Evolutionary conservation across 306 rosid genomes (phyloP), one percentile per base, ranked within the genome.

Genomic region (Delonix regia): DNA sequence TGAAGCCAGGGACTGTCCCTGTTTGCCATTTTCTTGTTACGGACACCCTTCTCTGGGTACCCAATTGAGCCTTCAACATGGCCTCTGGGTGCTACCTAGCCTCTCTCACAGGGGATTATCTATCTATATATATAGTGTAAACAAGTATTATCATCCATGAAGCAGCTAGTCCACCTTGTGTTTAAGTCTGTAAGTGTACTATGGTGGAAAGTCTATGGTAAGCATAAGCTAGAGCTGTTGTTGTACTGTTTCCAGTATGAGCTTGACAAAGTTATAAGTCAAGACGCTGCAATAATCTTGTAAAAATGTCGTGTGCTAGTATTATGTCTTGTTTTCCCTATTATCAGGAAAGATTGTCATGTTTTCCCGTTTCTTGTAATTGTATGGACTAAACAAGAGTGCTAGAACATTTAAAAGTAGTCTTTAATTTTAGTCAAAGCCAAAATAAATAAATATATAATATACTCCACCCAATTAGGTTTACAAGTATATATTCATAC

Each of bases 1-100:
- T 74, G 6, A 78, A 83, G 84, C 84, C 90, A 0, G 90, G 90
- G 71, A 81, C 87, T 7, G 71, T 78, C 24, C 80, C 82, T 0
- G 19, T 83, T 13, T 83, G 90, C 47, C 86, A 86, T 45, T 86
- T 83, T 64, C 70, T 83, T 18, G 59, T 66, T 7, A 57, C 41
- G 2, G 79, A 73, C 2, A 69, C 41, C 69, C 79, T 86, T 74
- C 69, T 83, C 5, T 86, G 85, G 87, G 80, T 74, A 48, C 82
- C 83, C 25, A 83, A 72, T 5, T 61, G 15, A 22, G 49, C 33
- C 47, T 19, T 16, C 15, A 33, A 15, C 6, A 62, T 61, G 41
- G 33, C 33, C 33, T 30, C 33, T 30, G 33, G 33, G 33, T 4
- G 33, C 33, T 30, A 38, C 6, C 6, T 38, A 7, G 9, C 6